Evolutionary conservation across 225 moss, liverwort and hornwort genomes (phyloP).

Genomic region (Marchantia paleacea): DNA sequence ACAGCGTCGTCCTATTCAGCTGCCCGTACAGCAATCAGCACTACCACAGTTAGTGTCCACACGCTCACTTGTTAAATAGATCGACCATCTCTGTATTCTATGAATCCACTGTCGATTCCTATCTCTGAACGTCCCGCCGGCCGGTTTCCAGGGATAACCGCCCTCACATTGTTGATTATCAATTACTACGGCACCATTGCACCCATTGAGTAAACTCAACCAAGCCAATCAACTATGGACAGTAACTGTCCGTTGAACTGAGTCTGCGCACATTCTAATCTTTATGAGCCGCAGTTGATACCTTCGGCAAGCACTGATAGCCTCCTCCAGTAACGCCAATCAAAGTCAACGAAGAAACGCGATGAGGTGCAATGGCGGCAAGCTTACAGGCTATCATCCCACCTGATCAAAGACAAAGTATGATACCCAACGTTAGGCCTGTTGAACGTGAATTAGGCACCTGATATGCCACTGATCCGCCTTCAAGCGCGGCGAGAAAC

Average conservation of each 20-base stretch:
- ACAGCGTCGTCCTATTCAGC: constrained; percentile 61
- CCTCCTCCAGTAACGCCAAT: constrained; percentile 95
- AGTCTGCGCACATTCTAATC: background rate
- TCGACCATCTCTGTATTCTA: background rate
- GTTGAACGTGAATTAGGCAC: too few species aligned
- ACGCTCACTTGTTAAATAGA: background rate
- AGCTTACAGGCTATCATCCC: constrained; percentile 93
- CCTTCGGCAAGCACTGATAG: constrained; percentile 93
- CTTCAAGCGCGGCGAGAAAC: background rate
- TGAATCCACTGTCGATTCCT: background rate
- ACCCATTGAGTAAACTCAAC: background rate
- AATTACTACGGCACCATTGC: background rate
- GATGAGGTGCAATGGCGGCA: constrained; percentile 68
- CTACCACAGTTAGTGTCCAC: background rate
- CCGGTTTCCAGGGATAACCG: background rate
- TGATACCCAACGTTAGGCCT: background rate
- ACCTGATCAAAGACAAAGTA: constrained; percentile 48
- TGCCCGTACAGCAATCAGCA: constrained; percentile 27
- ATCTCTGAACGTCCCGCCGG: background rate
- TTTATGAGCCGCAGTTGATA: constrained; percentile 18
- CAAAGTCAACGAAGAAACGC: constrained; percentile 69
- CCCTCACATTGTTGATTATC: background rate
- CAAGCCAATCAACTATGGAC: too few species aligned
- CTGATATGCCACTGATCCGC: constrained; percentile 11
- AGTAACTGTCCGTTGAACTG: background rate